Conservation (phyloP, 73 alveolate species). For the Paramecium pentaurelia region DNA sequence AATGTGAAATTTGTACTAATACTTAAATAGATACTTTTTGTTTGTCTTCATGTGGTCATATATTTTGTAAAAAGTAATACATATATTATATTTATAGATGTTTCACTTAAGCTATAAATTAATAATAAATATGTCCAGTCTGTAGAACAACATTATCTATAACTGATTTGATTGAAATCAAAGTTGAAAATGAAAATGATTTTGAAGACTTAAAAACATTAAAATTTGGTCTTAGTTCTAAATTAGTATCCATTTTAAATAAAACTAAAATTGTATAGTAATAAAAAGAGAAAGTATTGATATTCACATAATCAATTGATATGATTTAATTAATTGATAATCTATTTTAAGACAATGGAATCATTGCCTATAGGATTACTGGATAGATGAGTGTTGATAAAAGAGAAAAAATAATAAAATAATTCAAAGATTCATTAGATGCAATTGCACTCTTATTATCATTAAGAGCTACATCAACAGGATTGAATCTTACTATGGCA, state of each 20-base stretch:
- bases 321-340: background rate
- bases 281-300: background rate
- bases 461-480: constrained; percentile 46
- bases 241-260: background rate
- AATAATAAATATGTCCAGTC: background rate
- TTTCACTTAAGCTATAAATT: background rate
- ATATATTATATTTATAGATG: background rate
- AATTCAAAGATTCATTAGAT: background rate
- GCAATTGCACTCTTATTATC: constrained; percentile 40
- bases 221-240: background rate
- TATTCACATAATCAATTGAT: constrained; percentile 47
- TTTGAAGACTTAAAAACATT: background rate
- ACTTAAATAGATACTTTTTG: background rate
- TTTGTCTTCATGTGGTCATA: constrained; percentile 1
- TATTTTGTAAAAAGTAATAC: background rate
- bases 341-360: background rate
- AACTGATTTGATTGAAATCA: background rate
- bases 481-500: constrained; percentile 56
- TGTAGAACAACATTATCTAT: background rate
- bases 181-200: background rate
- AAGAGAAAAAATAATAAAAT: constrained; percentile 38
- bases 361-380: background rate
- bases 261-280: background rate
- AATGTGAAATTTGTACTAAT: background rate
- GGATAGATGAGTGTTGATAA: constrained; percentile 53